Evolutionary conservation across 177 flowering plant species (phyloP).

Genomic region (Tripterygium wilfordii): DNA sequence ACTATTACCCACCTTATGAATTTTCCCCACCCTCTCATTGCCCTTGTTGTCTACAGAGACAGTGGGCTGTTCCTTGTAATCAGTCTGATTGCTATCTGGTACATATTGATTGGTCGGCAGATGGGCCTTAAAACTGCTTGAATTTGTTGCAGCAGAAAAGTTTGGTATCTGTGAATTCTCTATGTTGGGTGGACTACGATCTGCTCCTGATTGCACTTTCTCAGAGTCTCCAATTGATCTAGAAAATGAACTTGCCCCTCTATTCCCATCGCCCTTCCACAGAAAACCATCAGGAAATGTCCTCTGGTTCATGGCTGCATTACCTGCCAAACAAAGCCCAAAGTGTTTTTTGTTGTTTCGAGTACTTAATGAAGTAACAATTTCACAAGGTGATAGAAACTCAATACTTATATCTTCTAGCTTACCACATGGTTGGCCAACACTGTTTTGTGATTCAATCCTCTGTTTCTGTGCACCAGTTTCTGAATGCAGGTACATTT

Average conservation of each 20-base stretch:
- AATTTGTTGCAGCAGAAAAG: constrained; percentile 14
- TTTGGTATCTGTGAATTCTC: constrained; percentile 20
- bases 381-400: constrained; percentile 9
- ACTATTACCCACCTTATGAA: constrained; percentile 18
- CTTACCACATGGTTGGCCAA: constrained; percentile 12
- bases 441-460: constrained; percentile 16
- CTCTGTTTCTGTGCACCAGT: constrained; percentile 19
- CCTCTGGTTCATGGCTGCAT: constrained; percentile 15
- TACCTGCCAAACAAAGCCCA: constrained; percentile 19
- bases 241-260: constrained; percentile 7
- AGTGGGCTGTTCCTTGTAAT: constrained; percentile 24
- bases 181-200: constrained; percentile 14
- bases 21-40: constrained; percentile 15
- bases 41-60: constrained; percentile 18
- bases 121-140: constrained; percentile 17
- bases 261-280: constrained; percentile 23
- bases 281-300: constrained; percentile 18
- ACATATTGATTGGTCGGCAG: constrained; percentile 25
- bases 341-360: constrained; percentile 6
- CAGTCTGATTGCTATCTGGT: constrained; percentile 17
- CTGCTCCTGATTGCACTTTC: no score
- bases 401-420: constrained; percentile 22
- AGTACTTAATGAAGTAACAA: no score
- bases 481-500: constrained; percentile 26
- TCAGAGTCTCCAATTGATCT: constrained; percentile 21